Base-by-base conservation (phyloP, 768 basidiomycete genomes). In the Fistulinella prunicolor region DNA sequence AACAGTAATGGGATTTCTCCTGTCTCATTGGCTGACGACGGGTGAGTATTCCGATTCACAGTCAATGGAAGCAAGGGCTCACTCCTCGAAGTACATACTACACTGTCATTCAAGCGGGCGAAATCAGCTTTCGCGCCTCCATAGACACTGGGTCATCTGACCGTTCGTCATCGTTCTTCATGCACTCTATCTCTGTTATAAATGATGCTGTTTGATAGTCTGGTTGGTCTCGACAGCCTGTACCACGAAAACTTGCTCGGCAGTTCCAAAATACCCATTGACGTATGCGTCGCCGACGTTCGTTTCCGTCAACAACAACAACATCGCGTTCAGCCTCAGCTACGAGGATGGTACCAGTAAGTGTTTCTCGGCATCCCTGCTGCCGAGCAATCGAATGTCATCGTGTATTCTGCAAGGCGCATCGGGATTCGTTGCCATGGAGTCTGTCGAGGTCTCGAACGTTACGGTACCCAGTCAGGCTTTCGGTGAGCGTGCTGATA, bases 151-250 rank as follows among this genome's bases (percentile, higher is more conserved):
- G 74, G 16, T 89, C 87, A 8, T 67, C 60, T 16, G 62, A 64
- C 14, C 30, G 64, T 66, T 39, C 38, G 62, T 60, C 24, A 1
- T 10, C 29, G 34, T 44, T 37, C 34, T 28, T 29, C 32, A 32
- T 51, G 16, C 16, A 4, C 36, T 30, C 9, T 34, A 3, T 5
- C 14, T 14, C 21, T 42, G 17, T 42, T 55, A 13, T 54, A 6
- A n/a, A 10, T 6, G n/a, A 2, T 12, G 6, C 29, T 14, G 34
- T 26, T 45, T 28, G 83, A n/a, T 84, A 68, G 66, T 86, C 12
- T 91, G 87, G 87, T 53, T 90, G 17, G 59, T 80, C 37, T 84
- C 86, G 14, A 82, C 86, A 8, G 72, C 58, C 4, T 91, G 89
- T 65, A 65, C 64, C 23, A 74, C 81, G 12, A 56, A 61, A n/a